Base-by-base conservation (phyloP, 352 stramenopile genomes). In the Pythium phragmitis region DNA sequence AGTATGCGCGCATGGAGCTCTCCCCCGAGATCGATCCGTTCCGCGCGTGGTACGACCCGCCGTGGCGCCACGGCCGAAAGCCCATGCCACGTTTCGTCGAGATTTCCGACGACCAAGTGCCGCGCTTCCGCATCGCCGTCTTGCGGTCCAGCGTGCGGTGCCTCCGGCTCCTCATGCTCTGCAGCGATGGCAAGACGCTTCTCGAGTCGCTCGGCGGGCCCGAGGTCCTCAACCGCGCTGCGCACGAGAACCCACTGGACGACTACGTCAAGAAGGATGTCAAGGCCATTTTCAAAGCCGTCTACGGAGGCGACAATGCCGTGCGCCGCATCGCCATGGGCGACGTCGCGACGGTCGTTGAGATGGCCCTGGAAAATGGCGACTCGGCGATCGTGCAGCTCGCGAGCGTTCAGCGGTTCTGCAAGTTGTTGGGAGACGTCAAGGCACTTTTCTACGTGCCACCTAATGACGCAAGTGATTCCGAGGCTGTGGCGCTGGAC, bases 231-330 rank as follows among this genome's bases (percentile, higher is more conserved):
- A 87, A 90, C 52, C 67, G 68, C 6, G 77, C 73, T n/a, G 79
- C 75, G n/a, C 30, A 76, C 4, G 78, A 80, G 19, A 85, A 88
- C 47, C 68, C 76, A 21, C 77, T 92, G 17, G 83, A 92, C 49
- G 76, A 87, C 49, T 90, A 89, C 48, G 75, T 92, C 13, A 75
- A 84, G 63, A 83, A 84, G 37, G 80, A 92, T 36, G 81, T 92
- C 56, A 86, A 89, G 58, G 80, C 80, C 49, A 87, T 92, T 47
- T 90, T 92, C 64, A 72, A 73, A 3, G 71, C 75, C 14, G 75
- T 90, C 21, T 92, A 85, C 42, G 83, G 80, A 21, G 83, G 83
- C 33, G 79, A 85, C 11, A 85, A 90, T 49, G 82, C 83, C 14
- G 79, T 92, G n/a, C 58, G 73, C 12, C 79, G 83, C 36, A 89